Conservation (phyloP, 108 stramenopile genomes). For the Nannochloropsis salina region DNA sequence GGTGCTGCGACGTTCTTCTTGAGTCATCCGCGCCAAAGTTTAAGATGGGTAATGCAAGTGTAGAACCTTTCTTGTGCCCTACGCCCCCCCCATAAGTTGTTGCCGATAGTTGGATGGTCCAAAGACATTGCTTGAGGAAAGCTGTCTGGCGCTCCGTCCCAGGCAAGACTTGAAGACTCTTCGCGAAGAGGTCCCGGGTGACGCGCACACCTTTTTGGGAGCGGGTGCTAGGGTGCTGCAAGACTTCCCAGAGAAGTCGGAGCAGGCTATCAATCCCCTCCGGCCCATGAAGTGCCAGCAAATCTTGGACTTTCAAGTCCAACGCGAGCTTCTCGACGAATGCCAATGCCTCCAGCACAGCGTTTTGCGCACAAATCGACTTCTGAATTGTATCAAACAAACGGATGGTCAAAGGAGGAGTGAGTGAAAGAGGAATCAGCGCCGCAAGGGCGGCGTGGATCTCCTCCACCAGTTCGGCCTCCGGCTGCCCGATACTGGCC, state of each 20-base stretch:
- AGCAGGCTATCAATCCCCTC: not conserved
- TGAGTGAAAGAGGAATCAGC: not conserved
- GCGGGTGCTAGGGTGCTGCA: not conserved
- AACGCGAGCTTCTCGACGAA: not conserved
- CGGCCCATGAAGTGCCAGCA: not conserved
- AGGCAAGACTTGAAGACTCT: not conserved
- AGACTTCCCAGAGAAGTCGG: not conserved
- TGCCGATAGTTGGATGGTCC: not conserved
- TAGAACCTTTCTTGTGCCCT: not conserved
- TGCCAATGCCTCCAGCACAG: not conserved
- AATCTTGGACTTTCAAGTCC: not conserved
- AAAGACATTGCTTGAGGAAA: not conserved
- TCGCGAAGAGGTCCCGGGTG: not conserved
- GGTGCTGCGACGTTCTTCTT: not conserved
- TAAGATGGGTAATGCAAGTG: not conserved
- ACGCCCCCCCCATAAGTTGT: not conserved
- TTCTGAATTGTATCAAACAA: not conserved
- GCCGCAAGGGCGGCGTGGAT: constrained; percentile 15
- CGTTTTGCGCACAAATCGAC: not conserved
- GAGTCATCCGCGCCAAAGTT: not conserved
- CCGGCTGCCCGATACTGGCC: constrained; percentile 20
- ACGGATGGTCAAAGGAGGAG: not conserved
- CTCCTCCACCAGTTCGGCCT: constrained; percentile 28
- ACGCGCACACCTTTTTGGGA: not conserved
- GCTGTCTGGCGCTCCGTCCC: not conserved